These are phyloP conservation scores for Leishmania arabica DNA, from an alignment of 208 protist genomes.

Conservation along the genomic window DNA sequence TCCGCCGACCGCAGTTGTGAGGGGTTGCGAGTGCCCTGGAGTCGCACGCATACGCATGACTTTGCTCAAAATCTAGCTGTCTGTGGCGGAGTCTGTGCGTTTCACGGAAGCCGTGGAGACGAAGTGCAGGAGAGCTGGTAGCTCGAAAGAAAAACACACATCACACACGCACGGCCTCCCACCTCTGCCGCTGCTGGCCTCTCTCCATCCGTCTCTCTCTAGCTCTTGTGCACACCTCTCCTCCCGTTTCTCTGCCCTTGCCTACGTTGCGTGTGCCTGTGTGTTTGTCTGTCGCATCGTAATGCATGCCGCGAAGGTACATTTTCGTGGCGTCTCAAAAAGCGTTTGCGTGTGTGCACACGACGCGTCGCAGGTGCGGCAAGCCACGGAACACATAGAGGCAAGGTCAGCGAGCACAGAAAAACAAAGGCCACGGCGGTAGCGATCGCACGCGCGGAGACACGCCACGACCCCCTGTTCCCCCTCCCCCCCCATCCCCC, in stretches of 20 bases:
- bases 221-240: neutral
- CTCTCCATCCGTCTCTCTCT: neutral
- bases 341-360: neutral
- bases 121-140: neutral
- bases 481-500: neutral
- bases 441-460: neutral
- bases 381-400: neutral
- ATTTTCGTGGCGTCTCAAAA: neutral
- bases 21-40: neutral
- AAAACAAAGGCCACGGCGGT: neutral
- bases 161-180: neutral
- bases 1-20: neutral
- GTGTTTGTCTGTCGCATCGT: neutral
- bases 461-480: neutral
- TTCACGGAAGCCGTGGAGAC: neutral
- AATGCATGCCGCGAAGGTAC: neutral
- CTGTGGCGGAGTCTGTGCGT: neutral
- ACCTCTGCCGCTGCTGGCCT: neutral
- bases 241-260: neutral
- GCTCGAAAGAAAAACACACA: neutral
- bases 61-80: neutral
- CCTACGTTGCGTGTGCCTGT: neutral
- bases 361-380: neutral
- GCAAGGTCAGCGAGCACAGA: too few relatives aligned
- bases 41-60: neutral